These are phyloP conservation scores for Fusarium tuaranense DNA, from an alignment of 2,329 filamentous ascomycete genomes.

Conservation along the genomic window DNA sequence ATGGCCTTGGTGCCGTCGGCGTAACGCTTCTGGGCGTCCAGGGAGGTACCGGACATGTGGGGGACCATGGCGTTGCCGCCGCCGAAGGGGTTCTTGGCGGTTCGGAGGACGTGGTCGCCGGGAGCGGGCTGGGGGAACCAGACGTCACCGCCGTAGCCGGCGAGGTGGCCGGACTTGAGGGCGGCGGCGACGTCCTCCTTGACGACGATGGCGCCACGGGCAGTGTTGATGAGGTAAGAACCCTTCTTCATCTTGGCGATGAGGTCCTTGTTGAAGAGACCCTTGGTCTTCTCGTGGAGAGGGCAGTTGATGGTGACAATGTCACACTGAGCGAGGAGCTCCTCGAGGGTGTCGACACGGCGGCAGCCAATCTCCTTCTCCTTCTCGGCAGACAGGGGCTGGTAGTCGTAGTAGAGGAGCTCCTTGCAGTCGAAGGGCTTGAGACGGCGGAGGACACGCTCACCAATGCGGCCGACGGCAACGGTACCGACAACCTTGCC, in stretches of 20 bases:
- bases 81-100: conserved; percentile 93
- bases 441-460: conserved; percentile 95
- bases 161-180: conserved; percentile 90
- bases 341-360: conserved; percentile 89
- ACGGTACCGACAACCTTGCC: conserved; percentile 98
- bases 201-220: conserved; percentile 97
- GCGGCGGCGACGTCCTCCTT: conserved; percentile 98
- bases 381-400: conserved; percentile 85
- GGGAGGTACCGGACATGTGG: conserved; percentile 98
- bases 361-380: conserved; percentile 97
- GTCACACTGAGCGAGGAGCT: conserved; percentile 94
- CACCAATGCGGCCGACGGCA: conserved; percentile 95
- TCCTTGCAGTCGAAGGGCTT: conserved; percentile 99
- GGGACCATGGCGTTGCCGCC: conserved; percentile 99
- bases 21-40: conserved; percentile 96
- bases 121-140: conserved; percentile 99
- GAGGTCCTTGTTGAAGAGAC: conserved; percentile 98
- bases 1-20: conserved; percentile 90
- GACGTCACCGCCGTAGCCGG: conserved; percentile 88
- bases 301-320: conserved; percentile 99
- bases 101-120: conserved; percentile 91
- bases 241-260: conserved; percentile 99
- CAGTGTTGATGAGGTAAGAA: conserved; percentile 98
- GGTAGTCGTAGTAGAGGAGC: conserved; percentile 99
- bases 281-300: conserved; percentile 96